phyloP scores from a whole-genome alignment of 768 basidiomycete species.

The Mycena olivaceomarginata region DNA sequence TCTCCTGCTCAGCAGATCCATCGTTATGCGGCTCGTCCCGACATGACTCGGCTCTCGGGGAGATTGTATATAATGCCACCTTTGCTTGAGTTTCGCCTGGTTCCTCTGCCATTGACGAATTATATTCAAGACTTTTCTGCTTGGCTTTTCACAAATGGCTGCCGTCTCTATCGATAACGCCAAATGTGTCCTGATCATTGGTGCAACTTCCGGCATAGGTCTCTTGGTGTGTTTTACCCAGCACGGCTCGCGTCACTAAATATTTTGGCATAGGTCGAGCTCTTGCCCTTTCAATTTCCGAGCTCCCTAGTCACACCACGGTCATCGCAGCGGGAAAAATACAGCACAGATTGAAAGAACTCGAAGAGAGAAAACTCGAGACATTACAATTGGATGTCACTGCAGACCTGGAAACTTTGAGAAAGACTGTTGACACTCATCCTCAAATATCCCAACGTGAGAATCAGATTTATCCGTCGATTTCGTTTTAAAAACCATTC shows the following conservation, averaged over 20 bases:
- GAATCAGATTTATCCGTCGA: constrained; percentile 34
- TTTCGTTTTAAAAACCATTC: background rate
- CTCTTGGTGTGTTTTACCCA: constrained; percentile 34
- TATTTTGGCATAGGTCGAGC: constrained; percentile 72
- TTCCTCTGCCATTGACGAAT: too few species aligned
- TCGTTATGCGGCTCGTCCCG: too few species aligned
- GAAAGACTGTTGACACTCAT: constrained; percentile 64
- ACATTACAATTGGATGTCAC: constrained; percentile 67
- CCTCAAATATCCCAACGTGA: constrained; percentile 69
- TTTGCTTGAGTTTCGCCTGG: too few species aligned
- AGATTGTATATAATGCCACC: too few species aligned
- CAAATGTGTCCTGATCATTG: constrained; percentile 72
- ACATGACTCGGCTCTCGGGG: too few species aligned
- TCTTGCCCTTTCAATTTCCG: constrained; percentile 69
- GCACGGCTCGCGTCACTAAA: background rate
- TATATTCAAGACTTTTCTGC: background rate
- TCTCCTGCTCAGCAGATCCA: too few species aligned
- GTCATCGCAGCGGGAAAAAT: constrained; percentile 22
- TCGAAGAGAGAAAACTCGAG: constrained; percentile 62
- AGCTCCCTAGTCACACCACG: background rate
- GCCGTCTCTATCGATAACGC: constrained; percentile 63
- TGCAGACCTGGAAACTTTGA: constrained; percentile 59
- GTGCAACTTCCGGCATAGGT: constrained; percentile 78
- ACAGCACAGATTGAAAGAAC: constrained; percentile 71
- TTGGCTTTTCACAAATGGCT: background rate